Conservation (phyloP, 768 basidiomycete species). For the Megacollybia marginata region DNA sequence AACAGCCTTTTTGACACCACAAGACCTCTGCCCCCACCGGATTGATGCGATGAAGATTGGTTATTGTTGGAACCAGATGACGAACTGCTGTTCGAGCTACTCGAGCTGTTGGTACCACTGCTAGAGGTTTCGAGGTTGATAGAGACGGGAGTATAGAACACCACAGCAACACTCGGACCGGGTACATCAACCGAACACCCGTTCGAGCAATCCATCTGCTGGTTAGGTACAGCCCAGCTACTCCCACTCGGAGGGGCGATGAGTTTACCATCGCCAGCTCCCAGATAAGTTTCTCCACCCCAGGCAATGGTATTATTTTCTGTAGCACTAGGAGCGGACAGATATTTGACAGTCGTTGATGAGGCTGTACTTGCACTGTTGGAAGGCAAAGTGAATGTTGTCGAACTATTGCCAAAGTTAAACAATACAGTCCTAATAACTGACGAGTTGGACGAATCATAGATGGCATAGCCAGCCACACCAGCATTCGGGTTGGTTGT, state of each 20-base stretch:
- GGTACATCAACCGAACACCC: constrained; percentile 42
- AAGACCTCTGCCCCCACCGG: too few relatives aligned
- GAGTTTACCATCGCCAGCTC: constrained; percentile 31
- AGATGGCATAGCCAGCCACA: constrained; percentile 50
- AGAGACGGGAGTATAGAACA: constrained; percentile 21
- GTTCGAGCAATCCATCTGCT: constrained; percentile 29
- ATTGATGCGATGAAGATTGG: too few relatives aligned
- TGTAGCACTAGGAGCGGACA: constrained; percentile 36
- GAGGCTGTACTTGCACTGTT: constrained; percentile 13
- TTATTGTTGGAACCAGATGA: too few relatives aligned
- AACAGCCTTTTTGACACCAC: too few relatives aligned
- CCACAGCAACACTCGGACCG: constrained; percentile 40
- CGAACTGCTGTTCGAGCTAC: too few relatives aligned
- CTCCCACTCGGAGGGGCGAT: constrained; percentile 16
- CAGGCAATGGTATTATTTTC: constrained; percentile 53
- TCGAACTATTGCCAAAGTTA: constrained; percentile 39
- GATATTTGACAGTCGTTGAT: constrained; percentile 36
- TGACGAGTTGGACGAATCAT: constrained; percentile 39
- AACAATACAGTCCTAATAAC: constrained; percentile 38
- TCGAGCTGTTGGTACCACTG: not conserved
- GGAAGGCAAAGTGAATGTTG: constrained; percentile 33
- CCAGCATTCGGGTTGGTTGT: constrained; percentile 27
- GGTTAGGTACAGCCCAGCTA: constrained; percentile 27
- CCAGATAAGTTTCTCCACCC: constrained; percentile 46
- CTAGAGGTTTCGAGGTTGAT: not conserved